A percentile compares a stretch with the other conserved stretches of the same genome.
These are phyloP conservation scores for Aspergillus arachidicola DNA, from an alignment of 2,329 filamentous ascomycete species.

Conservation along the genomic window DNA sequence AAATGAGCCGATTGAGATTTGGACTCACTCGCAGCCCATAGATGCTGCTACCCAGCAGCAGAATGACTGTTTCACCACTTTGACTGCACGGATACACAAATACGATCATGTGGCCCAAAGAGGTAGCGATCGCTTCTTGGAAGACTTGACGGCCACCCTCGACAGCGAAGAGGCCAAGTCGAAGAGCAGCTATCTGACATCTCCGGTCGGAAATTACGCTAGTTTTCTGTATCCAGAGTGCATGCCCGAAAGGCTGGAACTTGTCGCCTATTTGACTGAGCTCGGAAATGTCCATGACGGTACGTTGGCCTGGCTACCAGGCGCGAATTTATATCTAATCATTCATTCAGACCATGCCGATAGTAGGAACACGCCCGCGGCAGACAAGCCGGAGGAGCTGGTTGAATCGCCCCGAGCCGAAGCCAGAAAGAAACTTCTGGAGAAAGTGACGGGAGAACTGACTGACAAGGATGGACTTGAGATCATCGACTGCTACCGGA, in stretches of 20 bases:
- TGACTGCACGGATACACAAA: slow-evolving; percentile 14
- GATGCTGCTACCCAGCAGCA: slow-evolving; percentile 7
- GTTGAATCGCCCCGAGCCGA: slow-evolving; percentile 13
- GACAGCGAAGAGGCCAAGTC: slow-evolving; percentile 4
- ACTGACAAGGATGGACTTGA: slow-evolving; percentile 17
- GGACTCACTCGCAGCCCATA: slow-evolving; percentile 12
- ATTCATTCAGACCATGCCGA: not conserved
- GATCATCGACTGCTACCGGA: slow-evolving; percentile 18
- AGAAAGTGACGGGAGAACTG: slow-evolving; percentile 12
- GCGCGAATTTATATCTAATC: not conserved
- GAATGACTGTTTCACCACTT: slow-evolving; percentile 14
- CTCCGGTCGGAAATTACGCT: slow-evolving; percentile 17
- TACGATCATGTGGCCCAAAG: slow-evolving; percentile 18
- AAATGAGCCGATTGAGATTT: slow-evolving; percentile 14
- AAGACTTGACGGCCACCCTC: slow-evolving; percentile 13
- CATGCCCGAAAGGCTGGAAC: slow-evolving; percentile 13
- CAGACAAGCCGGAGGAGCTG: slow-evolving; percentile 7
- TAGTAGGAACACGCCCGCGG: not conserved
- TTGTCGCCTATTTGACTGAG: slow-evolving; percentile 16
- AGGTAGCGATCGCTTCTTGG: slow-evolving; percentile 16
- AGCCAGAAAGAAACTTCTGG: slow-evolving; percentile 11
- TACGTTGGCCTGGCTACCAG: not conserved
- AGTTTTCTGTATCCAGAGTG: slow-evolving; percentile 18
- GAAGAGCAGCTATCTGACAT: slow-evolving; percentile 14
- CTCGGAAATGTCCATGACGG: slow-evolving; percentile 14